A percentile compares a stretch with the other conserved stretches of the same genome.
These are phyloP conservation scores for Andrographis paniculata DNA, from an alignment of 305 asterid species.

Conservation along the genomic window DNA sequence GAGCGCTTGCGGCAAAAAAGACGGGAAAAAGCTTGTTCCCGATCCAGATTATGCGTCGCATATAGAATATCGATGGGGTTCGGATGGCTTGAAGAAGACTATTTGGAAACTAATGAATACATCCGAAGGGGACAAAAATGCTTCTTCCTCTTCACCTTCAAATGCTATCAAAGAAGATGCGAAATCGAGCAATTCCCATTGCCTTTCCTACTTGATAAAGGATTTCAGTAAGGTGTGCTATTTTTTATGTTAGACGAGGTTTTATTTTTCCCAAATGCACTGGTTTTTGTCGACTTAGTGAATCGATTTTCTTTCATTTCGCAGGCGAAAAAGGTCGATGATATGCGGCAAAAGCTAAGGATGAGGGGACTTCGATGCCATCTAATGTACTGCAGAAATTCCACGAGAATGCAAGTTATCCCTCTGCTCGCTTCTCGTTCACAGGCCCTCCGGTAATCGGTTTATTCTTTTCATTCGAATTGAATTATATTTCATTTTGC, in stretches of 20 bases:
- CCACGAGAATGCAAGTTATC: slow-evolving; percentile 71
- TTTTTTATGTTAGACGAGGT: too few relatives aligned
- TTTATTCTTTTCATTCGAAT: background rate
- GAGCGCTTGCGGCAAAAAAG: slow-evolving; percentile 38
- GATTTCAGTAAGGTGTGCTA: slow-evolving; percentile 46
- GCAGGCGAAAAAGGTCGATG: slow-evolving; percentile 78
- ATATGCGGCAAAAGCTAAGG: slow-evolving; percentile 80
- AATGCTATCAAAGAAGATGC: slow-evolving; percentile 44
- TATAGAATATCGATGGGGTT: slow-evolving; percentile 85
- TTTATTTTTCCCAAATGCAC: too few relatives aligned
- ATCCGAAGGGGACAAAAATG: slow-evolving; percentile 30
- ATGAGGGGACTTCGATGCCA: slow-evolving; percentile 93
- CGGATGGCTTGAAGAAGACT: slow-evolving; percentile 71
- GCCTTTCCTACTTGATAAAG: slow-evolving; percentile 63
- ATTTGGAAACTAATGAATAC: slow-evolving; percentile 69
- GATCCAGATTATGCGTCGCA: slow-evolving; percentile 73
- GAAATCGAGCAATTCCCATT: slow-evolving; percentile 60
- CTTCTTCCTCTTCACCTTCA: slow-evolving; percentile 15
- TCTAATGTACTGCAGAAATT: slow-evolving; percentile 75
- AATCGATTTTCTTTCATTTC: slow-evolving; percentile 9
- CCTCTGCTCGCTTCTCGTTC: slow-evolving; percentile 89
- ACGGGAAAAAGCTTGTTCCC: slow-evolving; percentile 43
- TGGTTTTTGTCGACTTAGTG: too few relatives aligned
- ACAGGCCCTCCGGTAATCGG: slow-evolving; percentile 71
- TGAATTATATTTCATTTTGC: background rate